Base-by-base conservation (phyloP, 225 moss, liverwort and hornwort genomes). In the Thuidium tamariscinum region DNA sequence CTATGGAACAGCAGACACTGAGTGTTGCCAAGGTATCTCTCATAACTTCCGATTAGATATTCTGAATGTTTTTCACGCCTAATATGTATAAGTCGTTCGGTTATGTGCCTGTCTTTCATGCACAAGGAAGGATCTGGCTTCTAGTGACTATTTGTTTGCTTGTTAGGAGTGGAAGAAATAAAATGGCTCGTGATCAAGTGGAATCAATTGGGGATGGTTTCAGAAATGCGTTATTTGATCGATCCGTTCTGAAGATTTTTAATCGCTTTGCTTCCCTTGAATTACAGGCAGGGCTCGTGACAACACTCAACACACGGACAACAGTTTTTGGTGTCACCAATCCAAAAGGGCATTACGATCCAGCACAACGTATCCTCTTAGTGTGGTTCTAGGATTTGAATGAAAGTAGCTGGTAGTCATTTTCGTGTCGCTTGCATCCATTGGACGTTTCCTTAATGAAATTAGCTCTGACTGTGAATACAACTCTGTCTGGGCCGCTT, bases 1-100 rank as follows among this genome's bases (percentile, higher is more conserved):
- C 98, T 81, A 99, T 99, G 98, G 98, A 99, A 90, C 98, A 99
- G 87, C 98, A 99, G 89, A 97, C 98, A n/a, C 89, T 99, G 82
- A 99, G 98, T 88, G 95, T 99, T 88, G 98, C 98, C 74, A 99
- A 99, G 96, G 98, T 98, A 88, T 79, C 19, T 66, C 71, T 68
- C 52, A 16, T 5, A 22, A 75, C 48, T 83, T 83, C 48, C 26
- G 22, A 60, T 60, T 59, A 49, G 55, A 64, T 54, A 39, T 65
- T 82, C 30, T 84, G 26, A 78, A 37, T n/a, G 57, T 22, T 86
- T 48, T 83, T 68, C 74, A 59, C 27, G 48, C 23, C 41, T 76
- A 76, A 41, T 39, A n/a, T 83, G 74, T 34, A 75, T 19, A 71
- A 26, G 75, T 46, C 39, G 17, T 83, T 62, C 10, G 22, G 26